phyloP scores from a whole-genome alignment of 2,329 filamentous ascomycete genomes.

The Cyphellophora europaea region DNA sequence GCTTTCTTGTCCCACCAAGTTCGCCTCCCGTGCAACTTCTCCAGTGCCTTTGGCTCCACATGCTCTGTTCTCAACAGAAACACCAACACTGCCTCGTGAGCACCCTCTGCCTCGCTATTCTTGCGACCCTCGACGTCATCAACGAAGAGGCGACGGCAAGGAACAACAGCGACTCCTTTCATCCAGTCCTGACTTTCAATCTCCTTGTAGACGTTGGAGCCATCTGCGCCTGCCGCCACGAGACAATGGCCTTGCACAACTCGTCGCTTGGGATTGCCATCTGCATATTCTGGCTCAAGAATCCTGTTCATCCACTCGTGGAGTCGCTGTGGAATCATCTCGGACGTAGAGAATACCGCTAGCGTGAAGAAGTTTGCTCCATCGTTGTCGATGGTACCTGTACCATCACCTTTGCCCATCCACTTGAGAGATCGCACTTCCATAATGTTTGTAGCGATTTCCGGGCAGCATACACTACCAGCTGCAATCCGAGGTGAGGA shows the following conservation, averaged over 20 bases:
- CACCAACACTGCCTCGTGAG: neutral
- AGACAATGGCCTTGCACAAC: neutral
- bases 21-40: too few relatives aligned
- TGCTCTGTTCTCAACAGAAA: neutral
- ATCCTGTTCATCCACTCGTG: neutral
- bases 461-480: too few relatives aligned
- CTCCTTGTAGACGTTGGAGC: neutral
- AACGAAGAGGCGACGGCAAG: neutral
- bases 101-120: neutral
- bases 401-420: neutral
- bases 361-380: neutral
- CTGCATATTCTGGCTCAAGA: neutral
- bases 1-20: too few relatives aligned
- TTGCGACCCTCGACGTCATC: too few relatives aligned
- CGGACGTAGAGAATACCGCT: neutral
- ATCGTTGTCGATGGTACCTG: too few relatives aligned
- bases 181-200: neutral
- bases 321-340: neutral
- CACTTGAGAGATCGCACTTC: neutral
- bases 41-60: too few relatives aligned
- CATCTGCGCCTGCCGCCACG: neutral
- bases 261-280: neutral
- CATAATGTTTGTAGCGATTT: neutral
- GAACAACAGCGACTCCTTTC: neutral
- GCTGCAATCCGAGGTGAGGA: neutral